These are phyloP conservation scores for Tulasnella sp. DNA, from an alignment of 768 basidiomycete species.

Conservation along the genomic window DNA sequence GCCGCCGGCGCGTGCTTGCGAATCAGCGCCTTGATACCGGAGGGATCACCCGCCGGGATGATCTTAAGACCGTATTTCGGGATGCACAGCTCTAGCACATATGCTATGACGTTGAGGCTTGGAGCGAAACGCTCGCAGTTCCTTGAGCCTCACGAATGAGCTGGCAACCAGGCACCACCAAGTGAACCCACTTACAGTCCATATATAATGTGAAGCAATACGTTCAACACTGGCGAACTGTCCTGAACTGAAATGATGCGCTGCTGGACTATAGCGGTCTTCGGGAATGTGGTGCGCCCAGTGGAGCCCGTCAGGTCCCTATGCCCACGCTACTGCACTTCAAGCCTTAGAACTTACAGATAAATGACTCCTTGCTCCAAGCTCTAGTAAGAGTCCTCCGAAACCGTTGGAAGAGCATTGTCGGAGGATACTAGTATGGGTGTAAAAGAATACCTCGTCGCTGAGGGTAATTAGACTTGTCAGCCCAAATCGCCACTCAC, in stretches of 20 bases:
- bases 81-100: conserved; percentile 58
- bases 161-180: too few relatives aligned
- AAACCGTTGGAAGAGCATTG: not conserved
- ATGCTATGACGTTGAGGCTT: conserved; percentile 58
- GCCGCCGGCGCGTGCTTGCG: conserved; percentile 67
- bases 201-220: conserved; percentile 36
- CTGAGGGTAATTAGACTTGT: not conserved
- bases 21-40: conserved; percentile 46
- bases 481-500: not conserved
- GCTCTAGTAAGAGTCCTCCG: conserved; percentile 58
- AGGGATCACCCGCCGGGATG: conserved; percentile 42
- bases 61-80: conserved; percentile 62
- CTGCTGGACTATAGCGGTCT: not conserved
- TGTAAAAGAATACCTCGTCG: conserved; percentile 85
- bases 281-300: conserved; percentile 42
- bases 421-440: conserved; percentile 61
- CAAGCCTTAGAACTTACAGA: not conserved
- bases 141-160: not conserved
- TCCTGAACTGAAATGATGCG: conserved; percentile 60
- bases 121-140: conserved; percentile 34
- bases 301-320: not conserved
- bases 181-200: not conserved
- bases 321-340: not conserved
- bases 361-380: conserved; percentile 51
- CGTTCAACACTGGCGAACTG: conserved; percentile 43